Evolutionary conservation across 441 rosid genomes (phyloP), one percentile per base, ranked within the genome.

Genomic region (Gossypium schwendimanii): DNA sequence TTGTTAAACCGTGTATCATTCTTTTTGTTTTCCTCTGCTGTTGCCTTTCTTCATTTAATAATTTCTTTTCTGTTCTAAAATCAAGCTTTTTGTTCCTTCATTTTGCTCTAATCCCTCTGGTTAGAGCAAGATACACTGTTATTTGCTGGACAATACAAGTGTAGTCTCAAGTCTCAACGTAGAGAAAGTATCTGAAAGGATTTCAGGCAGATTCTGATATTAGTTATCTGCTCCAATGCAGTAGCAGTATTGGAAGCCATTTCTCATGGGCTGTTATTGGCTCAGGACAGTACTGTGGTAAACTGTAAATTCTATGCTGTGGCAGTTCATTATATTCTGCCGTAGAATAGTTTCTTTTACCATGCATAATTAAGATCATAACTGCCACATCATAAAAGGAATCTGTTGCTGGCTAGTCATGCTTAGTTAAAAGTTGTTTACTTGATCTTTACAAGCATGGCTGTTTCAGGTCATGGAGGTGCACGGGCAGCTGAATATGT

Each of bases 401-500:
- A 23, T 15, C 1, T 62, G 10, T 28, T 57, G 53, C 10, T 63
- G 17, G 60, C 63, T 76, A 20, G 24, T 58, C 39, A 5, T 67
- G 6, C 52, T 6, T 41, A 33, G 6, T 63, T 49, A 47, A 2
- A 6, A 20, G n/a, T 77, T 64, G 17, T 49, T 21, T 60, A 6
- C 60, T 70, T 9, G 47, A 9, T 58, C 26, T 65, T 57, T 15
- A 24, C 63, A 3, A 18, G 54, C 62, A 52, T 0, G 26, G 47
- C 53, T 73, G 15, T 81, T 77, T 83, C 83, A 96, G 99, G 99
- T 73, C 99, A 96, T 81, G 99, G 99, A 69, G 99, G 99, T 80
- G 95, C 92, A 69, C 91, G 98, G 55, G 99, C 99, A 69, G 99
- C 99, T 72, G 98, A 96, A 78, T 96, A 91, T 78, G 97, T 96